Conservation (phyloP, 805 yeast genomes). For the Priceomyces castillae region DNA sequence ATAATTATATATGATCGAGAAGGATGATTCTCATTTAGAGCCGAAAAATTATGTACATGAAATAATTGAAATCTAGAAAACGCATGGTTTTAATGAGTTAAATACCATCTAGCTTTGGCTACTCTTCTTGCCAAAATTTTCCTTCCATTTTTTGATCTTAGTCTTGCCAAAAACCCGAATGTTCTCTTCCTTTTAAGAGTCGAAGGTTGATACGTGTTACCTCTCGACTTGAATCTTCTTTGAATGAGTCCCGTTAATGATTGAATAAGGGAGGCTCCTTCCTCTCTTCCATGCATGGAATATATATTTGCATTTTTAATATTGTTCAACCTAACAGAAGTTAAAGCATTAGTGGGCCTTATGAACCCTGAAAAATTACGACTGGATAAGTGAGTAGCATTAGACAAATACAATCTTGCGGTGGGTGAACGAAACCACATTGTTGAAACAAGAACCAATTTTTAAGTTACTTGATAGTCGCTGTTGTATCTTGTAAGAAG, state of each 20-base stretch:
- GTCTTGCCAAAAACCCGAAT: constrained; percentile 84
- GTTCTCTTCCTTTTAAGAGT: constrained; percentile 87
- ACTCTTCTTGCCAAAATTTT: constrained; percentile 74
- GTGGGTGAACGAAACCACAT: not conserved
- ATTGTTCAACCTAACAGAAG: not conserved
- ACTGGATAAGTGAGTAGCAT: not conserved
- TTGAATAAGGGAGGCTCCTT: constrained; percentile 5
- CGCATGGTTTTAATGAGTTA: constrained; percentile 76
- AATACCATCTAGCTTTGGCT: constrained; percentile 91
- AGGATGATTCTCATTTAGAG: not conserved
- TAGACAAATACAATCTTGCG: not conserved
- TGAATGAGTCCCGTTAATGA: constrained; percentile 40
- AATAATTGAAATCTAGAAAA: not conserved
- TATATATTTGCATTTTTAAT: not conserved
- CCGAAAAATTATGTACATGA: constrained; percentile 3
- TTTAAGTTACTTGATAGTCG: not conserved
- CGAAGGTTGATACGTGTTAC: constrained; percentile 93
- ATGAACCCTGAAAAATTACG: not conserved
- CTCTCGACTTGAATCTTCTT: constrained; percentile 80
- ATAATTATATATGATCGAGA: not conserved
- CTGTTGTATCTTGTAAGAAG: not conserved
- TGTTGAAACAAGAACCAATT: not conserved
- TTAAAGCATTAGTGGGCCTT: not conserved
- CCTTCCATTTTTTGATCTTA: constrained; percentile 71
- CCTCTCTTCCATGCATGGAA: not conserved